Percentiles rank a stretch among this genome's conserved stretches.
Conservation (phyloP, 73 alveolate species). For the Blepharisma japonicum region DNA sequence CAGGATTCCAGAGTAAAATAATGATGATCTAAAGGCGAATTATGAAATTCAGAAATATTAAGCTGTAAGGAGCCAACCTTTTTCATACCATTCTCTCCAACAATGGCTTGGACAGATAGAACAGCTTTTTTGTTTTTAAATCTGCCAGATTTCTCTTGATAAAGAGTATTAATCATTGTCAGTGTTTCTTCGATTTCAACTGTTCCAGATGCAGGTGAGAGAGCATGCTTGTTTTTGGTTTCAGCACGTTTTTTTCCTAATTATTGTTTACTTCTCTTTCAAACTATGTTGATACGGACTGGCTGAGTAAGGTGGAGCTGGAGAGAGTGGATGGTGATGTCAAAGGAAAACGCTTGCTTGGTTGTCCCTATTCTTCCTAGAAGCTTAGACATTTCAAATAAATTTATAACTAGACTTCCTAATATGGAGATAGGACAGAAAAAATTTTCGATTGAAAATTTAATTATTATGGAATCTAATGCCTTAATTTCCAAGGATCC, state of each 20-base stretch:
- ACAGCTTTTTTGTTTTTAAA: neutral
- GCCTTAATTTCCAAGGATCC: no score
- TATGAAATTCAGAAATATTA: neutral
- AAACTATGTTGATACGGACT: constrained; percentile 11
- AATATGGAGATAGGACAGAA: no score
- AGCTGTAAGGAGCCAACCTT: neutral
- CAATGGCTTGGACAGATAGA: neutral
- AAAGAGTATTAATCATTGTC: constrained; percentile 2
- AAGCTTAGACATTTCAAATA: constrained; percentile 6
- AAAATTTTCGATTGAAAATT: no score
- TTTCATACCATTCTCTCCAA: neutral
- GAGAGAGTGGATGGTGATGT: constrained; percentile 11
- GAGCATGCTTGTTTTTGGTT: constrained; percentile 9
- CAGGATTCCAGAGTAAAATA: neutral
- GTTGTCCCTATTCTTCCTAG: constrained; percentile 15
- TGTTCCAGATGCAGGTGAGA: constrained; percentile 13
- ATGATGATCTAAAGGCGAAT: no score
- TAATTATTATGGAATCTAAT: no score
- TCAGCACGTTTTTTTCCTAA: constrained; percentile 9
- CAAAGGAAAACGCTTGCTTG: constrained; percentile 8
- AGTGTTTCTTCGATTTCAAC: constrained; percentile 4
- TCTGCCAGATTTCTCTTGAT: constrained; percentile 22
- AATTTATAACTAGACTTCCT: no score
- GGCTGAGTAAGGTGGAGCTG: neutral
- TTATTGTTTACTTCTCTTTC: constrained; percentile 14